Evolutionary conservation across 768 basidiomycete species (phyloP), one percentile per base, ranked within the genome.

Genomic region (Daedalea quercina): DNA sequence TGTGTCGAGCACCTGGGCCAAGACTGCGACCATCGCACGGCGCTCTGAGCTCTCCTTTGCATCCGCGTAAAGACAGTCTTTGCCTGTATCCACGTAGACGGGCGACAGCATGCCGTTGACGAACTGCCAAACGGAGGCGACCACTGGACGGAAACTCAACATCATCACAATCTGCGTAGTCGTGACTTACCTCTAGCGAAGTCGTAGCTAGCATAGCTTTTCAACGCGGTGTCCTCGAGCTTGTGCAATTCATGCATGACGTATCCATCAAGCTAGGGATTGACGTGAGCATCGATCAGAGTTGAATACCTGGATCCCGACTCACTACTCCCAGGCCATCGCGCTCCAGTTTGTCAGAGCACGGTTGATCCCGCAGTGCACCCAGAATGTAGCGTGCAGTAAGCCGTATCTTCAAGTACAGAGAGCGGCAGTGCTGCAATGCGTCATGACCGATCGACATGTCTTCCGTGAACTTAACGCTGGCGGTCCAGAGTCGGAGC

Each of bases 31-130:
- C 13, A 89, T 76, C 0, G 78, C 79, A 46, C 80, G 74, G 13
- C 95, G 82, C 40, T 81, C 74, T 2, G 66, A 59, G 54, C 78
- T 78, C 20, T 73, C 60, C 2, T 69, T 51, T 9, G 70, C 63
- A 60, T 89, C 77, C 31, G 90, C 89, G 63, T 99, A 97, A 9
- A 99, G 70, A 43, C 78, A 77, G 66, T 98, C 95, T 66, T 96
- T 96, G 31, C 83, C 89, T 46, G 90, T 83, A 62, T 94, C 93
- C 57, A 97, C 90, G 68, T 97, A 98, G 28, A 95, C 70, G 0
- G 92, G 85, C 0, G 95, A 97, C 20, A 97, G 75, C 0, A 87
- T 90, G 54, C 83, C 76, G 61, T 91, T 92, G 25, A 84, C 79
- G 57, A 96, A 97, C 57, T 85, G 80, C 35, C 77, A 79, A 12